A percentile compares a stretch with the other conserved stretches of the same genome.
These are phyloP conservation scores for Quercus alba DNA, from an alignment of 306 rosid genomes.

Conservation along the genomic window DNA sequence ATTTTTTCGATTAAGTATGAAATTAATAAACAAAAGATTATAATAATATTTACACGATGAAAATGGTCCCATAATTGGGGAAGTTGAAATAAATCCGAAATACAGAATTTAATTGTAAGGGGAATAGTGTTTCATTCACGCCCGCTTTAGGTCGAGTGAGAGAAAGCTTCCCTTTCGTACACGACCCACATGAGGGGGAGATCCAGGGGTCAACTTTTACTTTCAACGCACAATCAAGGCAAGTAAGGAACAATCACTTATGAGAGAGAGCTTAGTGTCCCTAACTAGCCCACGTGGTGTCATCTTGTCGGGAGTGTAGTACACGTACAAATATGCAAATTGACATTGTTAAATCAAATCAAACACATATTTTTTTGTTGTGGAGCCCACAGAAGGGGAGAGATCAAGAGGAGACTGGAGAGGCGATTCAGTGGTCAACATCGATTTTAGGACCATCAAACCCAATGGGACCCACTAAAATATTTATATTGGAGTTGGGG, in stretches of 20 bases:
- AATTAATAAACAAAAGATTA: slow-evolving; percentile 15
- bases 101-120: neutral
- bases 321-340: neutral
- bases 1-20: neutral
- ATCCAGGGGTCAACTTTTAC: slow-evolving; percentile 40
- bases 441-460: slow-evolving; percentile 51
- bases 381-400: slow-evolving; percentile 27
- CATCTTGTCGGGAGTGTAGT: rapidly evolving
- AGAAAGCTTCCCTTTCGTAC: neutral
- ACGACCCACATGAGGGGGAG: slow-evolving; percentile 37
- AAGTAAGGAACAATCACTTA: neutral
- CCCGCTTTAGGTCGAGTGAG: slow-evolving; percentile 30
- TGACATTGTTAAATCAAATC: neutral
- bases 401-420: slow-evolving; percentile 27
- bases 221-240: slow-evolving; percentile 14
- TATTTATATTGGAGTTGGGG: neutral
- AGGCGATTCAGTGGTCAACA: slow-evolving; percentile 51
- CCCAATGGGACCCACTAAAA: slow-evolving; percentile 34
- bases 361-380: neutral
- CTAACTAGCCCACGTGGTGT: neutral
- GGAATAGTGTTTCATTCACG: slow-evolving; percentile 1
- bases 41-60: too few species aligned
- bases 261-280: slow-evolving; percentile 4
- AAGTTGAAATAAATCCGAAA: neutral
- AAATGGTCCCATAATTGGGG: too few species aligned